Base-by-base conservation (phyloP, 805 yeast genomes). In the Candida dendrica region DNA sequence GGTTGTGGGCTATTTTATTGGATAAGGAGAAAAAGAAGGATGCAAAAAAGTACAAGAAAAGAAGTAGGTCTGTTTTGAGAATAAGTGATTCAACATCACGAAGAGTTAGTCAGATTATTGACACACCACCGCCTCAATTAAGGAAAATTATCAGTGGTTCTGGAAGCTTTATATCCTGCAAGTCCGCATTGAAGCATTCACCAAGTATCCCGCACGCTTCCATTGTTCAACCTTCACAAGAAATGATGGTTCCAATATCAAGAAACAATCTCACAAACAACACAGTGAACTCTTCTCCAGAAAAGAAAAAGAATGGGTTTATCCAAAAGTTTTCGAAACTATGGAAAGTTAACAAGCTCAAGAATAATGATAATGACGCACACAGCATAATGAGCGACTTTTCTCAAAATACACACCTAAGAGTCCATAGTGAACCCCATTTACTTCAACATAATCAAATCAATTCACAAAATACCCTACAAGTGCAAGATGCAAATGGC, bases 1-100 rank as follows among this genome's bases (percentile, higher is more conserved):
- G 91, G 0, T 69, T 81, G 43, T 88, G 90, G 82, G 80, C 80
- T 37, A 64, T 87, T 16, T 60, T 79, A 15, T 60, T 82, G 24
- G 87, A 84, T 42, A 60, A 63, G 30, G 70, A 68, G 40, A 60
- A 48, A 37, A 58, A 56, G 39, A 48, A 53, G 30, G 64, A 64
- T 33, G 55, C 48, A 6, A 48, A 52, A 16, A 61, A 56, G 37
- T 54, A 52, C 40, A 63, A 62, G n/a, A 57, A 56, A 13, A 53
- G 69, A 45, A 64, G 64, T 34, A 51, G 64, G 34, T 64, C 68
- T 3, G 59, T 56, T 7, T 31, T 56, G 20, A 42, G 70, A 51
- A 46, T 52, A 37, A 45, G 47, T 26, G 59, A 55, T 35, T 48
- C 57, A 2, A 52, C 60, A 13, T 51, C 59, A 11, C 50, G 56